Base-by-base conservation (phyloP, 345 rosid genomes). In the Toxicodendron radicans region DNA sequence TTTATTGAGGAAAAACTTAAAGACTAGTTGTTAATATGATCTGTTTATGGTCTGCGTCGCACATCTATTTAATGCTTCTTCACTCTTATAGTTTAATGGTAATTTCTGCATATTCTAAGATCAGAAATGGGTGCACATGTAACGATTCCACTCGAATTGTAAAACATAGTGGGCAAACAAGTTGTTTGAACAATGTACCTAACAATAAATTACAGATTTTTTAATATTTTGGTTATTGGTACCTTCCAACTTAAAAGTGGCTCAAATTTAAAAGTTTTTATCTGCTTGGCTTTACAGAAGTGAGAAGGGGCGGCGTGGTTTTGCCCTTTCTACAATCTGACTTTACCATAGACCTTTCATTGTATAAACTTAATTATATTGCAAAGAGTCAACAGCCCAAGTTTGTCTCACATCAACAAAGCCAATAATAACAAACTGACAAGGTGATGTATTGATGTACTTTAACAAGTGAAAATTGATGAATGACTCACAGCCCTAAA, bases 211-310 rank as follows among this genome's bases (percentile, higher is more conserved):
- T n/a, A n/a, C n/a, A n/a, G 13, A 49, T 46, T 23, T 12, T 13
- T 54, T 54, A 21, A 53, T 27, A 27, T 27, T 27, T 45, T 53
- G 33, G 17, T 56, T 51, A 30, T 56, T 32, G 49, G 23, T 30
- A 41, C 41, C 7, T 27, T 78, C 70, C 32, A 33, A 33, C 45
- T 27, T 13, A 27, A 23, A 63, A 66, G 57, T 51, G 72, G 76
- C 73, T 61, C n/a, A 12, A 32, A 20, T 35, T 48, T 65, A 14
- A 8, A 68, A 5, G 46, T 11, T 10, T 2, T 2, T 24, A 21
- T 16, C 33, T 41, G 4, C 16, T 30, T 16, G 58, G 43, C 56
- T 32, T 10, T 46, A 17, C 3, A 58, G 48, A 5, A 27, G 57
- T 16, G 54, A 48, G 41, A 58, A 72, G 57, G 57, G 56, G 13